Base-by-base conservation (phyloP, 2,329 filamentous ascomycete genomes). In the Cordyceps fumosorosea region DNA sequence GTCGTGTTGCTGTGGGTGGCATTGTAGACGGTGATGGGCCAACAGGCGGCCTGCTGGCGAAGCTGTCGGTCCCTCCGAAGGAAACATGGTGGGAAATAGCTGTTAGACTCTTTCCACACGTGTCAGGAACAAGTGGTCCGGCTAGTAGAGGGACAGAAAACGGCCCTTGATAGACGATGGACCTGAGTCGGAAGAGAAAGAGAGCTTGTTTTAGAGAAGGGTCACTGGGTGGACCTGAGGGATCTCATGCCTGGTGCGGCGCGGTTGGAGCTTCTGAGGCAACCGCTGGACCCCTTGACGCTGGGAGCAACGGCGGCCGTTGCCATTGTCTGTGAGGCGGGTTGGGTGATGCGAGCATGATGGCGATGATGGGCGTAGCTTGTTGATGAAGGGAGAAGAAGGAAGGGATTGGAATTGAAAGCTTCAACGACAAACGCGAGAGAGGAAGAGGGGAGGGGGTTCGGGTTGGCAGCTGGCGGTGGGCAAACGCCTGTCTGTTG, bases 181-280 rank as follows among this genome's bases (percentile, higher is more conserved):
- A 34, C 26, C 29, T 37, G 50, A 60, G 50, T 60, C 50, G 57
- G 50, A 47, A 42, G 32, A 60, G 42, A 44, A 40, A 4, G 34
- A n/a, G 14, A 54, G 57, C 26, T 34, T 53, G 37, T 53, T 54
- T 60, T 47, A 37, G 29, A 29, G 52, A 59, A 10, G n/a, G 34
- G 32, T 47, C 44, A 40, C 34, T 53, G 10, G 20, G 50, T 60
- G 56, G 56, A 44, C 37, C 53, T 29, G 18, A n/a, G 37, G 24
- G 16, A 42, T 51, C 24, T 52, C 34, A 51, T 20, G 32, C 42
- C 22, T 59, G 34, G 47, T 59, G 48, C 44, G 47, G 47, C 56
- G 56, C 11, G 26, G 57, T 54, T 40, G 12, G 24, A 60, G 57
- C 55, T 60, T 53, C 57, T 60, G 57, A 60, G 48, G 57, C 56